Evolutionary conservation across 306 rosid species (phyloP), one percentile per base, ranked within the genome.

Genomic region (Sesbania bispinosa): DNA sequence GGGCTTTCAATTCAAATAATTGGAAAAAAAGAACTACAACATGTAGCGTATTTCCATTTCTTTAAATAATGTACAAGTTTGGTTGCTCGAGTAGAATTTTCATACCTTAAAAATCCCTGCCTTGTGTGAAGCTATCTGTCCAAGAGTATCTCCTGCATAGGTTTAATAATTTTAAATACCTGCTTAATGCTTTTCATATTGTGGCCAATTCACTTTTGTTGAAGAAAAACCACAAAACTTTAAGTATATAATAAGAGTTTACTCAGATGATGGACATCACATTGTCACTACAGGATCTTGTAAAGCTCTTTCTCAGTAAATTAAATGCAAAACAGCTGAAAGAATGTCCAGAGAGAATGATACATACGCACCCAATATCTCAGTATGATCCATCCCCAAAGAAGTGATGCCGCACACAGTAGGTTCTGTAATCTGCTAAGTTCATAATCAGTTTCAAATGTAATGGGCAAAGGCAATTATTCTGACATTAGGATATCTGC

Each of bases 41-140:
- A 79, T 65, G 69, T 53, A 64, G 59, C 69, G 76, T 42, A 50
- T 71, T 76, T 26, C 19, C 36, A 79, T 30, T n/a, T n/a, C n/a
- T n/a, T n/a, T n/a, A n/a, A 55, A 13, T 11, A 67, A 66, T 74
- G 69, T 51, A 33, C 45, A 69, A 57, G 74, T 73, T 78, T 26
- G 80, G 75, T 39, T 38, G 61, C 76, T 54, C 7, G 8, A 26
- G 47, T 47, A 71, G 42, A 65, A 58, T 23, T 59, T 78, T 47
- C 64, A 51, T 71, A 90, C 97, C 97, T 88, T 86, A 64, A 88
- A 81, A 69, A 90, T 86, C 51, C 97, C 92, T 66, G 97, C 92
- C 82, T 90, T 90, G 75, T 90, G 92, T 38, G 81, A 81, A 69
- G 94, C 94, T 77, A 88, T 88, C 81, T 75, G 62, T 53, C 74